Base-by-base conservation (phyloP, 2,329 filamentous ascomycete species). In the Tolypocladium nubicola region DNA sequence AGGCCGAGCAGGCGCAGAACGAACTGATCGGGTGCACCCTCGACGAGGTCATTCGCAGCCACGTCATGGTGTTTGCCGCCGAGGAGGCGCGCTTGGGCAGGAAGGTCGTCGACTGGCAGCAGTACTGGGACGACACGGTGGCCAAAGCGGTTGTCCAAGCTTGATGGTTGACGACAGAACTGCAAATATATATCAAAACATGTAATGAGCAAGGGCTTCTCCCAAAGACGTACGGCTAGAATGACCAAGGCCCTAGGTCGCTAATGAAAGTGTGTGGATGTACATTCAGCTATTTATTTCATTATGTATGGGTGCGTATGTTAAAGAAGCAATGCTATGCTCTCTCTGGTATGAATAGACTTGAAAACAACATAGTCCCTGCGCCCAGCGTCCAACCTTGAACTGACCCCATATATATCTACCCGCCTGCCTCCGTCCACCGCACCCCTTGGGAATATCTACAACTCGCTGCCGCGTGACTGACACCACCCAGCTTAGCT, bases 11-110 rank as follows among this genome's bases (percentile, higher is more conserved):
- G 60, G 92, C 92, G 1, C 93, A 97, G 77, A 77, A 78, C 58
- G 77, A 85, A 66, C 84, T 86, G 67, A 77, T 97, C 33, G 91
- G 90, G 0, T 96, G 90, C 71, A 88, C 87, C 14, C 74, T 96
- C 9, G 90, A 96, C 57, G 94, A 97, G 67, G 84, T 88, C 1
- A 80, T 97, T n/a, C 80, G 88, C 53, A 96, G 90, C 66, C 94
- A 97, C 73, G 92, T 89, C 2, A 82, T 94, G 73, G 93, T 97
- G 0, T 99, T 97, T 76, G 92, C 90, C 30, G 94, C 93, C 0
- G 94, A 97, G 73, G 88, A 96, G 65, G 90, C 93, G 6, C 82
- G 93, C 65, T 77, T 76, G 54, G 78, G 80, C 54, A 83, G 81
- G 66, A 85, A 80, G 67, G 85, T 94, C 9, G 73, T 97, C 4